These are phyloP conservation scores for Sarocladium oryzae DNA, from an alignment of 2,329 filamentous ascomycete species.

Conservation along the genomic window DNA sequence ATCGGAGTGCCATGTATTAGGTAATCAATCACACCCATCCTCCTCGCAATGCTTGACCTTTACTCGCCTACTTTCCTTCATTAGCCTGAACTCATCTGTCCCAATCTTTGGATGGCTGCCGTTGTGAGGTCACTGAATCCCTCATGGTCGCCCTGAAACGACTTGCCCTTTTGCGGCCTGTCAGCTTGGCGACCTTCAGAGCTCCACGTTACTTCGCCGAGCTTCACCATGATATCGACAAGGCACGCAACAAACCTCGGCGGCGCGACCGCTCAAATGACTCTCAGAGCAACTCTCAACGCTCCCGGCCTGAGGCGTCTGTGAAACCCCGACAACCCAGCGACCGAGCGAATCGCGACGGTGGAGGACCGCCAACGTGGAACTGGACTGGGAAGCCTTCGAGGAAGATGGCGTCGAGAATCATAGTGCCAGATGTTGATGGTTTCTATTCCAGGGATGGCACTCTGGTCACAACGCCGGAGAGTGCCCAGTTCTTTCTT, in stretches of 20 bases:
- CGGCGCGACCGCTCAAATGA: neutral
- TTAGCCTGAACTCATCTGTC: no score
- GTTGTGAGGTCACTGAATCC: neutral
- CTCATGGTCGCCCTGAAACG: neutral
- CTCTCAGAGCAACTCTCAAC: neutral
- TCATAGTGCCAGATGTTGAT: neutral
- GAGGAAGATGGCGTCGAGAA: neutral
- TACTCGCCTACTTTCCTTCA: neutral
- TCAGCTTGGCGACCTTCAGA: neutral
- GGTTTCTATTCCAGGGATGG: constrained; percentile 13
- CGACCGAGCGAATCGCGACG: neutral
- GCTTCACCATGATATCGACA: neutral
- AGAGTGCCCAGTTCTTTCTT: constrained; percentile 22
- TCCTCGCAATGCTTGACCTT: no score
- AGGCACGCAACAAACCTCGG: neutral
- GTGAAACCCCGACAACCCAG: no score
- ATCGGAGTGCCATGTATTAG: no score
- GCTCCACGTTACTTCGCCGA: neutral
- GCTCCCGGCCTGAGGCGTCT: neutral
- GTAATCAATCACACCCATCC: no score
- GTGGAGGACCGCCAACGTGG: no score
- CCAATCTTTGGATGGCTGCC: neutral
- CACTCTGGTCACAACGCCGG: constrained; percentile 22
- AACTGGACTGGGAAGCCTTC: no score
- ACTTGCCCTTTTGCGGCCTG: neutral